Base-by-base conservation (phyloP, 148 eudicot genomes). In the Chenopodium album region DNA sequence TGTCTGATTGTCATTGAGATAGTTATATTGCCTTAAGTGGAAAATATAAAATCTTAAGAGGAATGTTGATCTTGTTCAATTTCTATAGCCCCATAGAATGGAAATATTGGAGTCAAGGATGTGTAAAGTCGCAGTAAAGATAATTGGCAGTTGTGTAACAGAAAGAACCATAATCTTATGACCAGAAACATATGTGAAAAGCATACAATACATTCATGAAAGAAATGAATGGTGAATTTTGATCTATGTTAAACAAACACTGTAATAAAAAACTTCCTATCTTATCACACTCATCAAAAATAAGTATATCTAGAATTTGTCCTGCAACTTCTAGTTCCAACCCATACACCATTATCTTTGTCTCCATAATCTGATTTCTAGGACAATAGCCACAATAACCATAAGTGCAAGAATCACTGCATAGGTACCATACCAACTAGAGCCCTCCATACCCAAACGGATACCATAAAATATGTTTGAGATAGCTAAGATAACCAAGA, bases 391-490 rank as follows among this genome's bases (percentile, higher is more conserved):
- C 47, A 77, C 22, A 28, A 90, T 29, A 72, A 88, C 71, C 73
- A 93, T 78, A 26, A 77, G 32, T 26, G 60, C 88, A 70, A 92
- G 81, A 79, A 85, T 87, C 37, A 84, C 77, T 9, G 85, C 97
- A 80, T 86, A 95, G 77, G 91, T 87, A 37, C 78, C 91, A 82
- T 87, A 89, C 99, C 99, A 95, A 74, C 78, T 60, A 1, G 82
- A 46, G 13, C 98, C 98, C 32, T 90, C 98, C 46, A 81, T 68
- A 6, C 89, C 98, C 82, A 95, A 79, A 78, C 81, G 85, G 71
- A 93, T 88, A 37, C 99, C 99, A 47, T 93, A 91, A 87, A 95
- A 95, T 23, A 93, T 76, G 73, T 95, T 93, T 10, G 85, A 73
- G 6, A 86, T 87, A 9, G 90, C 92, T 28, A 94, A 79, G 60